These are phyloP conservation scores for Mycosarcoma maydis DNA, from an alignment of 1,284 basidiomycete species.

Conservation along the genomic window DNA sequence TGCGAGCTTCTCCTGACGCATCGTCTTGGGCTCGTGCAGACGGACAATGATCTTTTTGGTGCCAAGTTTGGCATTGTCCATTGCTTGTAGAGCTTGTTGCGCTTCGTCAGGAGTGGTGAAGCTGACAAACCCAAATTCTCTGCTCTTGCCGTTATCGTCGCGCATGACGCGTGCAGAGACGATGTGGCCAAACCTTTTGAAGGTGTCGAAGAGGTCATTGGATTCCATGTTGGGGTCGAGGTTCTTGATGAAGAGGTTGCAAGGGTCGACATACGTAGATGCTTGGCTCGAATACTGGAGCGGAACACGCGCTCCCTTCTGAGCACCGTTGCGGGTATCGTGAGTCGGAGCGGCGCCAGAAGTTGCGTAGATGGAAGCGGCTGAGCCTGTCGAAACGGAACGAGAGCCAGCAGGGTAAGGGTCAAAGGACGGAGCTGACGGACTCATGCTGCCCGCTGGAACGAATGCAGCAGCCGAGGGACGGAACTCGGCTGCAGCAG, in stretches of 20 bases:
- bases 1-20: slow-evolving; percentile 85
- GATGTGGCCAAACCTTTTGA: slow-evolving; percentile 60
- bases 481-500: slow-evolving; percentile 43
- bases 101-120: slow-evolving; percentile 72
- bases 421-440: slow-evolving; percentile 49
- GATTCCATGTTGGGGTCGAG: slow-evolving; percentile 48
- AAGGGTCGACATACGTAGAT: slow-evolving; percentile 58
- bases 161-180: slow-evolving; percentile 90
- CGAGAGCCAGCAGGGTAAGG: slow-evolving; percentile 22
- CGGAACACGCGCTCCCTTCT: slow-evolving; percentile 22
- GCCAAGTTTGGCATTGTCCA: slow-evolving; percentile 69
- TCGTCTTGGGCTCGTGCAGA: slow-evolving; percentile 86
- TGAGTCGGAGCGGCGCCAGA: slow-evolving; percentile 5
- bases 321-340: slow-evolving; percentile 7
- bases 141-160: slow-evolving; percentile 81
- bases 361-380: slow-evolving; percentile 46
- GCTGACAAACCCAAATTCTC: slow-evolving; percentile 95
- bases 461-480: slow-evolving; percentile 51
- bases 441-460: slow-evolving; percentile 41
- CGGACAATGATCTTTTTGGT: slow-evolving; percentile 83
- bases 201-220: slow-evolving; percentile 49
- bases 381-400: slow-evolving; percentile 42
- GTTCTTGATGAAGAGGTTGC: slow-evolving; percentile 65
- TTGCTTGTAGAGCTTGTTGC: slow-evolving; percentile 76
- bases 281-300: slow-evolving; percentile 55